Percentiles rank a stretch among this genome's conserved stretches.
These are phyloP conservation scores for Schizochytrium sp. DNA, from an alignment of 108 stramenopile genomes.

Conservation along the genomic window DNA sequence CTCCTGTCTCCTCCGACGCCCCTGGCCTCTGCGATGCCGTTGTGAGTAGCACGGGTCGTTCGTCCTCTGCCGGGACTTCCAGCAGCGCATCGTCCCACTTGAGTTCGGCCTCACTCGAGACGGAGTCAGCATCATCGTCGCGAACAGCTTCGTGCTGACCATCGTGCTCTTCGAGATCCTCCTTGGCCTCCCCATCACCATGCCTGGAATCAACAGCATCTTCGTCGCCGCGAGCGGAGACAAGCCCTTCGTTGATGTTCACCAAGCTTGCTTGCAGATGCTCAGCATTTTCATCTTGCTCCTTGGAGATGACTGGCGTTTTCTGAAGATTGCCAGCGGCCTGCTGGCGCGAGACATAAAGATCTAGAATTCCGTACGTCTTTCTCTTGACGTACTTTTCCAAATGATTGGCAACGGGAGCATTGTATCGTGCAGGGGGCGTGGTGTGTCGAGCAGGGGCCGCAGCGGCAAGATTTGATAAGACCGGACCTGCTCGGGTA, in stretches of 20 bases:
- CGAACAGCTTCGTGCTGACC: not conserved
- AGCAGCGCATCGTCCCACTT: not conserved
- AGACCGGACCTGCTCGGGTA: not conserved
- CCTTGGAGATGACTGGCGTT: not conserved
- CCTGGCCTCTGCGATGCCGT: not conserved
- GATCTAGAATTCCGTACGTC: not conserved
- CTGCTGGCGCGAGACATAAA: not conserved
- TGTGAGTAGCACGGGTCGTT: not conserved
- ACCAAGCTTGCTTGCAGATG: not conserved
- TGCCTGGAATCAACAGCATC: not conserved
- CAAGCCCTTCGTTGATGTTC: not conserved
- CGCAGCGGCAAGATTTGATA: not conserved
- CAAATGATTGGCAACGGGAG: not conserved
- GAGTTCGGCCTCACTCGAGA: not conserved
- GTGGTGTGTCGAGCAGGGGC: too few relatives aligned
- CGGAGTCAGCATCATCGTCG: not conserved
- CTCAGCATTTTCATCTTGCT: not conserved
- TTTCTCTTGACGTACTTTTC: not conserved
- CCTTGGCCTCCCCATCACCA: not conserved
- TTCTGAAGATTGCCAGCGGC: not conserved
- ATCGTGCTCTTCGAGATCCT: too few relatives aligned
- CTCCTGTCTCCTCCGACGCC: too few relatives aligned
- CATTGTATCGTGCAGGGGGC: not conserved
- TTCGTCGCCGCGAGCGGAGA: not conserved
- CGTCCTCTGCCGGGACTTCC: not conserved